Conservation (phyloP, 2,329 filamentous ascomycete species). For the Penicillium hordei region DNA sequence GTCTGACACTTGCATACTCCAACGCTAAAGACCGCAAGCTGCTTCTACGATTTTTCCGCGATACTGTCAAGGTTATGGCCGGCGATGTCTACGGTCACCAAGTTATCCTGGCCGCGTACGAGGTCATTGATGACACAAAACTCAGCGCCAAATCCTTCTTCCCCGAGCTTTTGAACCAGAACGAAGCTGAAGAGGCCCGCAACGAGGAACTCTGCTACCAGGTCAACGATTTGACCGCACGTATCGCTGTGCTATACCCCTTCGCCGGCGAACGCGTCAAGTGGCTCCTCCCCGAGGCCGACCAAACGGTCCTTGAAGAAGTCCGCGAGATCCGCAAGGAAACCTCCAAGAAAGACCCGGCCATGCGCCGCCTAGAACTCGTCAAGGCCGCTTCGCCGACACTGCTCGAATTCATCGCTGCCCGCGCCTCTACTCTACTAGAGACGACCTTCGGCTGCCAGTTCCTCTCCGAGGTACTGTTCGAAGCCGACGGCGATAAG, state of each 20-base stretch:
- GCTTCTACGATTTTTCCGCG: slow-evolving; percentile 85
- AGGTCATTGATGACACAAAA: slow-evolving; percentile 93
- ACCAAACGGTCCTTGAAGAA: slow-evolving; percentile 71
- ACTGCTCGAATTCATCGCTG: slow-evolving; percentile 70
- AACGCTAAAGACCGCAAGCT: slow-evolving; percentile 90
- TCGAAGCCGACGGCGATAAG: slow-evolving; percentile 75
- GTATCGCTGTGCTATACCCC: slow-evolving; percentile 73
- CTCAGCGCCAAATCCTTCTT: slow-evolving; percentile 83
- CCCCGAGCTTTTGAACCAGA: slow-evolving; percentile 77
- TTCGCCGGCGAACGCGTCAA: slow-evolving; percentile 65
- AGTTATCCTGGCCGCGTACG: slow-evolving; percentile 80
- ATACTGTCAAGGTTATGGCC: slow-evolving; percentile 81
- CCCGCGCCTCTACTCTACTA: slow-evolving; percentile 66
- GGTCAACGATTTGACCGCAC: slow-evolving; percentile 50
- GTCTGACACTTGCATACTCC: slow-evolving; percentile 77
- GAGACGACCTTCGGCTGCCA: slow-evolving; percentile 81
- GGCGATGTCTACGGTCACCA: slow-evolving; percentile 75
- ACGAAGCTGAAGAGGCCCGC: slow-evolving; percentile 41
- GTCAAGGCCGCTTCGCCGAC: slow-evolving; percentile 70
- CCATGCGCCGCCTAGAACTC: slow-evolving; percentile 72
- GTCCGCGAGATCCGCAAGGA: slow-evolving; percentile 74
- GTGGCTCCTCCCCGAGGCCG: slow-evolving; percentile 63
- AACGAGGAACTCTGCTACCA: slow-evolving; percentile 47
- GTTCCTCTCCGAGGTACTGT: slow-evolving; percentile 77
- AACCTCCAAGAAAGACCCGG: slow-evolving; percentile 91